phyloP scores from a whole-genome alignment of 73 alveolate species.

The Paramecium caudatum region DNA sequence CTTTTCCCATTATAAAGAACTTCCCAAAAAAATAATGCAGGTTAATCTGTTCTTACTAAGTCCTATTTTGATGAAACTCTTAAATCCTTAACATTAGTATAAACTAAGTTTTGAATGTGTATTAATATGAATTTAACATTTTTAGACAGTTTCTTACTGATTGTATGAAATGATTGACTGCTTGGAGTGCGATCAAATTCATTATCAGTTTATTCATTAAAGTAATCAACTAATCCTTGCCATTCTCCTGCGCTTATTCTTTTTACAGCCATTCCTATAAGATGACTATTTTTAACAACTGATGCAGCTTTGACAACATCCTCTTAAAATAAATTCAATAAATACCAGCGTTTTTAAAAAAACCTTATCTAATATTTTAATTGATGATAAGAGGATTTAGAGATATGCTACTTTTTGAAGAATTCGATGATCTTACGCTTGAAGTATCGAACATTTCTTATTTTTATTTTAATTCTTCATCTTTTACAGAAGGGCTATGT shows the following conservation, averaged over 20 bases:
- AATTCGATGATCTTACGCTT: background rate
- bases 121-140: constrained; percentile 24
- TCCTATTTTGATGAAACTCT: background rate
- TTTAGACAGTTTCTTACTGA: background rate
- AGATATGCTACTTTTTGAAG: background rate
- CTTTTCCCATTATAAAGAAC: background rate
- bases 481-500: constrained; percentile 20
- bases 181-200: constrained; percentile 49
- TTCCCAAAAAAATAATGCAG: constrained; percentile 62
- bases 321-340: background rate
- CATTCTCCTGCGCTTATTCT: constrained; percentile 28
- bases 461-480: background rate
- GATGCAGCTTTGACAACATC: background rate
- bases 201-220: constrained; percentile 26
- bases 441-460: constrained; percentile 15
- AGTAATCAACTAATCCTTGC: constrained; percentile 22
- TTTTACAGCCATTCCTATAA: constrained; percentile 37
- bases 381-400: background rate
- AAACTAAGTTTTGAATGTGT: background rate
- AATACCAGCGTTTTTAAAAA: background rate
- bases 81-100: background rate
- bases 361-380: constrained; percentile 9
- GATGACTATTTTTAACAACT: background rate
- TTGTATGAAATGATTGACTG: background rate
- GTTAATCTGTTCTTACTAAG: background rate